Base-by-base conservation (phyloP, 495 filamentous ascomycete species). In the Thermothielavioides terrestris region DNA sequence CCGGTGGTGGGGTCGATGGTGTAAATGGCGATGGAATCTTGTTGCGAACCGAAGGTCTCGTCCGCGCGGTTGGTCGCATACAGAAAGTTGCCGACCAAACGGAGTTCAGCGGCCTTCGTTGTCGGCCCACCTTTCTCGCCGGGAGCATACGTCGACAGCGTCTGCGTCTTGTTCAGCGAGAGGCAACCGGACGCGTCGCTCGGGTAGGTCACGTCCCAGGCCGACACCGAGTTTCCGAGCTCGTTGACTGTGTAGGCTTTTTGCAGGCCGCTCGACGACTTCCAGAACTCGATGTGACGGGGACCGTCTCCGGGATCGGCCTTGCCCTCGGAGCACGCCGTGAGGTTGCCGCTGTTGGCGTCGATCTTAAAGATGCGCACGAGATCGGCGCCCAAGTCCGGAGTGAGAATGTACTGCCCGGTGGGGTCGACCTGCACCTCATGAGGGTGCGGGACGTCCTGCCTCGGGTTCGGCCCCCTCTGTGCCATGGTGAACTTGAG, bases 361-460 rank as follows among this genome's bases (percentile, higher is more conserved):
- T 81, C 67, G 55, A 71, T 82, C 74, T 41, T 65, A 59, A 74
- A 81, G 42, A 89, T 67, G 54, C 79, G 80, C 47, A 88, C 53
- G 5, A 84, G 55, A 55, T 90, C 86, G 1, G 82, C 76, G 47
- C 86, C 86, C 2, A 89, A 73, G 56, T 90, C 86, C 1, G 86
- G 83, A 10, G 80, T 71, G 1, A 89, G 57, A 32, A 86, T 52
- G 63, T 78, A 89, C 31, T 72, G 63, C 2, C 75, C 78, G 0
- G 81, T 82, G 1, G 85, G 85, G 56, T 90, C 86, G 6, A 86
- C 63, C 55, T 84, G 63, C 14, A 75, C 74, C 39, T 83, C 70
- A 60, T 90, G 86, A 2, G 84, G 84, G 57, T 85, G 85, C 21
- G 86, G 70, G 1, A 71, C 68, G n/a, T 82, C 77, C 63, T 89